Evolutionary conservation across 257 asterid species (phyloP), one percentile per base, ranked within the genome.

Genomic region (Linaria vulgaris): DNA sequence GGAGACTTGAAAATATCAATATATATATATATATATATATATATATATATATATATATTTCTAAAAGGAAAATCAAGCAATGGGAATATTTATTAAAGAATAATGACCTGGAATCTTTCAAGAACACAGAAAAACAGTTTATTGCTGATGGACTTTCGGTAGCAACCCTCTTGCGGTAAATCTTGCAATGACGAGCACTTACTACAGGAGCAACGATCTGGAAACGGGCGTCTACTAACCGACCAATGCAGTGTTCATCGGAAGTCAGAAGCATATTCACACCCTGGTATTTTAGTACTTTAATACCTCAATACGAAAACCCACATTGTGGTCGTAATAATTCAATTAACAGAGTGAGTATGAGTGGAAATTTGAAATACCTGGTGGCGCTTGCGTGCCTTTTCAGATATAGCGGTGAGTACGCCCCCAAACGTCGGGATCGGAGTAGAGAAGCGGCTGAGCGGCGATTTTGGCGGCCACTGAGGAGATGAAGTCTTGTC

Each of bases 351-450:
- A n/a, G n/a, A n/a, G n/a, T n/a, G n/a, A n/a, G n/a, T n/a, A n/a
- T n/a, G n/a, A n/a, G n/a, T n/a, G n/a, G n/a, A n/a, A n/a, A n/a
- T n/a, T n/a, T n/a, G n/a, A n/a, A n/a, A n/a, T 19, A 50, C 98
- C 98, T 88, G 88, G 30, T 69, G 80, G 62, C 97, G 96, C 73
- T 87, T 85, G 46, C 97, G 92, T 43, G 97, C 95, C 68, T 82
- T 76, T 37, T 85, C 94, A 25, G 97, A 87, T 51, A 94, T 94
- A 43, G 99, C 99, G 0, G 99, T 94, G 76, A 94, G 95, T 61
- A 85, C 92, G 20, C 96, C 99, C n/a, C 99, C 99, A 94, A 47
- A 94, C 99, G 47, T 77, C 68, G 20, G 95, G 92, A 76, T 85
- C 97, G 60, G 94, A 77, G 57, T 67, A 70, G 63, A 85, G 95